Conservation (phyloP, 2,329 filamentous ascomycete genomes). For the Diaporthe ilicicola region DNA sequence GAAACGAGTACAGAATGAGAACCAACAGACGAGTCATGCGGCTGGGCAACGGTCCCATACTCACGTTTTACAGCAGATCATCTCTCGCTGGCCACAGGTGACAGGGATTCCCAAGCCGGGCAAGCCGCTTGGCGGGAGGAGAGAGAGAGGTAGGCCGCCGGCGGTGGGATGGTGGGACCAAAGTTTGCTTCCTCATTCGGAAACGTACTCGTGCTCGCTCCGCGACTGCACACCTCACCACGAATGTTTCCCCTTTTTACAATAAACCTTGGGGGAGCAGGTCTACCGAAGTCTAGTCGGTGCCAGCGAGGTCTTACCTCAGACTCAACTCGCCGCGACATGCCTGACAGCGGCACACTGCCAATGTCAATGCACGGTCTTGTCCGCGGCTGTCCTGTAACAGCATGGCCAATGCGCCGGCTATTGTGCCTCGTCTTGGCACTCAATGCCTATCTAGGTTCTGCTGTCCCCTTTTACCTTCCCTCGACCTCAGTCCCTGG, state of each 20-base stretch:
- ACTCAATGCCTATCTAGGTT: neutral
- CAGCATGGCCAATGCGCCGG: constrained; percentile 11
- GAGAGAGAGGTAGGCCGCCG: too few relatives aligned
- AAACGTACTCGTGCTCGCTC: too few relatives aligned
- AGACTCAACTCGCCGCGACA: neutral
- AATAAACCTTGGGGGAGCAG: too few relatives aligned
- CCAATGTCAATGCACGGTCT: neutral
- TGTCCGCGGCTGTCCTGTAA: neutral
- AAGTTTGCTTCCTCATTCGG: too few relatives aligned
- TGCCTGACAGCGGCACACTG: neutral
- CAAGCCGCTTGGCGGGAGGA: too few relatives aligned
- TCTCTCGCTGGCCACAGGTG: neutral
- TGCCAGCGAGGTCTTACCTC: neutral
- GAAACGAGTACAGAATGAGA: neutral
- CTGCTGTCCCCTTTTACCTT: too few relatives aligned
- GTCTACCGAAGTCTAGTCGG: too few relatives aligned
- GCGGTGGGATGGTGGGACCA: too few relatives aligned
- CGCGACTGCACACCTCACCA: too few relatives aligned
- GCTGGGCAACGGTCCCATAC: neutral
- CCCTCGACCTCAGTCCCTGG: neutral
- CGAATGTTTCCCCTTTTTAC: too few relatives aligned
- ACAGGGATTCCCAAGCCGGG: neutral
- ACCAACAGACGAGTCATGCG: constrained; percentile 1
- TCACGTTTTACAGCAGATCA: neutral
- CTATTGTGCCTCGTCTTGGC: neutral